Evolutionary conservation across 176 grass and related monocot genomes (phyloP).

Genomic region (Elymus sibiricus): DNA sequence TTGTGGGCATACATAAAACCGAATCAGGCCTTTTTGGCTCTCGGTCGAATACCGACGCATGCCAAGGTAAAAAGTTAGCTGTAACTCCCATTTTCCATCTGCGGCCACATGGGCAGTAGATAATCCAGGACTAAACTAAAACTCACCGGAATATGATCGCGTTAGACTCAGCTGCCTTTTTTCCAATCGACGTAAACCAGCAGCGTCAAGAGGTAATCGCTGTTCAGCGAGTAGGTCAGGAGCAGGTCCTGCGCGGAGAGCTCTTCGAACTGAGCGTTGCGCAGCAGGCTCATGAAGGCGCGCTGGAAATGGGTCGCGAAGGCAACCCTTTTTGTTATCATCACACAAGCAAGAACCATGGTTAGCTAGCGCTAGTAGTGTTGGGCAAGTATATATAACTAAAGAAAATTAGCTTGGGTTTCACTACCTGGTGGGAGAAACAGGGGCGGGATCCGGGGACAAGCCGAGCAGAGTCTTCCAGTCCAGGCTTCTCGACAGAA

Average conservation of each 20-base stretch:
- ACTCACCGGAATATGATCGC: constrained; percentile 86
- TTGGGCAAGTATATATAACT: background rate
- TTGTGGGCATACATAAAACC: too few species aligned
- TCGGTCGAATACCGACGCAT: constrained; percentile 89
- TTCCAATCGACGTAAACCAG: constrained; percentile 91
- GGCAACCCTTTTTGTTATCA: constrained; percentile 33
- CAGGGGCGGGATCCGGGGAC: constrained; percentile 26
- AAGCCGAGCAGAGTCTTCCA: constrained; percentile 60
- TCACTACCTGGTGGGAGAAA: constrained; percentile 25
- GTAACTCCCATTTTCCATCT: background rate
- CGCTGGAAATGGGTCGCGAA: constrained; percentile 75
- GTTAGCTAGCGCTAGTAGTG: background rate
- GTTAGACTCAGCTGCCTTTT: constrained; percentile 67
- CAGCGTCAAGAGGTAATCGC: constrained; percentile 75
- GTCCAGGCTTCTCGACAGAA: constrained; percentile 49
- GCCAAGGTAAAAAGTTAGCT: background rate
- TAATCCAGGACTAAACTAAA: background rate
- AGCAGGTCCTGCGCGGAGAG: constrained; percentile 72
- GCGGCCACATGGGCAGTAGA: background rate
- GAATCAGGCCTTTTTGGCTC: constrained; percentile 60
- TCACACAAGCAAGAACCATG: background rate
- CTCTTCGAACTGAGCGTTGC: constrained; percentile 83
- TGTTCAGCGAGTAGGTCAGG: constrained; percentile 70
- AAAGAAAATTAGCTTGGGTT: background rate
- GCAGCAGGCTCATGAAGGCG: constrained; percentile 87